Conservation (phyloP, 2,329 filamentous ascomycete genomes). For the Dactylella cylindrospora region DNA sequence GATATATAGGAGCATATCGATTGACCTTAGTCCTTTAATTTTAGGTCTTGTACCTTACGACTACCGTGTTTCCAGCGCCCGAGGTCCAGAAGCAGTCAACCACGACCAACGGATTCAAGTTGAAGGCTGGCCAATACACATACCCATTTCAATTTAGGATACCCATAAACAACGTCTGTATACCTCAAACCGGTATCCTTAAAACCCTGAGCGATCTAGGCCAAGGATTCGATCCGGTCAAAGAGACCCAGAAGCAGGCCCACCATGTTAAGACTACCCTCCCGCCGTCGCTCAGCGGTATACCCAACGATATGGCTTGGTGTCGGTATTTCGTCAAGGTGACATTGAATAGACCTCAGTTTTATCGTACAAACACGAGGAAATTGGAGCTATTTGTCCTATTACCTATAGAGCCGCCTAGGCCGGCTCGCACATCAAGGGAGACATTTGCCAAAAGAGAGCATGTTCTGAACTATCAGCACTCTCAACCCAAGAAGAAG, state of each 20-base stretch:
- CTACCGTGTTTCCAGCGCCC: constrained; percentile 69
- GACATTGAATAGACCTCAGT: constrained; percentile 66
- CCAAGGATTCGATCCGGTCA: constrained; percentile 55
- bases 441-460: constrained; percentile 81
- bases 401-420: constrained; percentile 85
- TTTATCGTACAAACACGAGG: constrained; percentile 47
- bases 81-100: constrained; percentile 50
- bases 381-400: constrained; percentile 58
- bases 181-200: constrained; percentile 41
- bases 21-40: constrained; percentile 53
- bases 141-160: constrained; percentile 80
- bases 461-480: constrained; percentile 59
- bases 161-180: constrained; percentile 53
- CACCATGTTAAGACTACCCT: constrained; percentile 79
- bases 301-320: constrained; percentile 71
- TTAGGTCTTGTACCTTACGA: constrained; percentile 73
- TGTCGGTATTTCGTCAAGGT: constrained; percentile 94
- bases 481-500: constrained; percentile 57
- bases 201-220: constrained; percentile 52
- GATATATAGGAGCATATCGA: constrained; percentile 5
- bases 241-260: constrained; percentile 52
- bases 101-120: constrained; percentile 57
- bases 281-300: constrained; percentile 84
- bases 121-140: constrained; percentile 70
- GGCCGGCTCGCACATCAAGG: constrained; percentile 66